phyloP scores from a whole-genome alignment of 352 stramenopile species.

The Pythium phragmitis region DNA sequence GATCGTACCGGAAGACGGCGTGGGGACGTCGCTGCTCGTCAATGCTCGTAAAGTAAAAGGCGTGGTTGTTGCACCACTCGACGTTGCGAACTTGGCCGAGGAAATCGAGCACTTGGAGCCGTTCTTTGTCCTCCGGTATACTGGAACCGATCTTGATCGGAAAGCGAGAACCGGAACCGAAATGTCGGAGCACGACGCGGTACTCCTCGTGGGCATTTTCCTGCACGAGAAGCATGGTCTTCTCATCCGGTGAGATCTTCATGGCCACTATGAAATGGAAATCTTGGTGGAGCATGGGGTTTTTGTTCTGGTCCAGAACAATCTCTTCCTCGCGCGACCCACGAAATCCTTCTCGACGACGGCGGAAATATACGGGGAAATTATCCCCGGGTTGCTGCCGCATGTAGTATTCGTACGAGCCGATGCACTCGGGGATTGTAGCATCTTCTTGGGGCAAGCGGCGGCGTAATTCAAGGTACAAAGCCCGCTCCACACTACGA shows the following conservation, averaged over 20 bases:
- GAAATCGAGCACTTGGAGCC: conserved; percentile 34
- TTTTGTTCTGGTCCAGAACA: conserved; percentile 76
- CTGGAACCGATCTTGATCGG: neutral
- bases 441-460: conserved; percentile 61
- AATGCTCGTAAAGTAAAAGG: conserved; percentile 82
- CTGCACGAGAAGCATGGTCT: conserved; percentile 59
- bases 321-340: conserved; percentile 40
- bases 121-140: conserved; percentile 6
- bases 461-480: conserved; percentile 68
- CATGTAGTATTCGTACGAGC: conserved; percentile 76
- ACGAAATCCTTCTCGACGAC: conserved; percentile 21
- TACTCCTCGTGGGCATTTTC: conserved; percentile 73
- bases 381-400: conserved; percentile 58
- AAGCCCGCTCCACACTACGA: conserved; percentile 51
- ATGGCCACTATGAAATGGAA: conserved; percentile 75
- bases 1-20: conserved; percentile 64
- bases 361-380: conserved; percentile 79
- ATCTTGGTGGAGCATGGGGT: conserved; percentile 48
- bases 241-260: conserved; percentile 74
- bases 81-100: conserved; percentile 62
- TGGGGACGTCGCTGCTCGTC: conserved; percentile 60
- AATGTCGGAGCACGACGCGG: conserved; percentile 34
- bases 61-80: conserved; percentile 50
- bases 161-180: neutral
- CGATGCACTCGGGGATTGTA: conserved; percentile 75